These are phyloP conservation scores for Eucalyptus globulus DNA, from an alignment of 345 rosid genomes.

Conservation along the genomic window DNA sequence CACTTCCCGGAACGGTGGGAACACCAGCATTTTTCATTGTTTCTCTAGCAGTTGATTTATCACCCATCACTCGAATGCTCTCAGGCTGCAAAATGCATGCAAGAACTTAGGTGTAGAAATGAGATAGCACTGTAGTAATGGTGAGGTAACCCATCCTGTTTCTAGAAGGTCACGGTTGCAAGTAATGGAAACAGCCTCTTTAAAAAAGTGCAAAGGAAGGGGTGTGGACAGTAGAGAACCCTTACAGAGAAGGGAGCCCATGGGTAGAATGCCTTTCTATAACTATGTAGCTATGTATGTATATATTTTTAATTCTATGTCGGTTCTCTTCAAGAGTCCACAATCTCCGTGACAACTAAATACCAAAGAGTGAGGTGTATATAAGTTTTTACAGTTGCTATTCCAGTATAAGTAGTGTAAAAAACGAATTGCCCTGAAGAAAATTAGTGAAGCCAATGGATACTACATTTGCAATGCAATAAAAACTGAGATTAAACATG, in stretches of 20 bases:
- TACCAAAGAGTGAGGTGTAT: not conserved
- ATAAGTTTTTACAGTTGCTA: not conserved
- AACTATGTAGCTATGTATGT: not conserved
- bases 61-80: conserved; percentile 97
- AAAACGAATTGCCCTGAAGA: not conserved
- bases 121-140: not conserved
- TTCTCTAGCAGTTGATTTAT: conserved; percentile 96
- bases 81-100: conserved; percentile 53
- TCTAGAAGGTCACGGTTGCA: not conserved
- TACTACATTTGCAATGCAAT: not conserved
- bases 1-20: conserved; percentile 99
- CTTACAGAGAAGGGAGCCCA: not conserved
- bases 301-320: not conserved
- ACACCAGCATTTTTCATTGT: conserved; percentile 99
- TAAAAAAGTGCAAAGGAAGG: not conserved
- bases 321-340: not conserved
- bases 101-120: not conserved
- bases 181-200: not conserved
- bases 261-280: not conserved
- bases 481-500: not conserved
- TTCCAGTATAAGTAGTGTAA: not conserved
- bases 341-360: not conserved
- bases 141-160: not conserved
- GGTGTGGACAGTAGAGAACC: not conserved
- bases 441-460: not conserved